Percentiles rank a stretch among this genome's conserved stretches.
Conservation (phyloP, 768 basidiomycete genomes). For the Macrolepiota fuliginosa region DNA sequence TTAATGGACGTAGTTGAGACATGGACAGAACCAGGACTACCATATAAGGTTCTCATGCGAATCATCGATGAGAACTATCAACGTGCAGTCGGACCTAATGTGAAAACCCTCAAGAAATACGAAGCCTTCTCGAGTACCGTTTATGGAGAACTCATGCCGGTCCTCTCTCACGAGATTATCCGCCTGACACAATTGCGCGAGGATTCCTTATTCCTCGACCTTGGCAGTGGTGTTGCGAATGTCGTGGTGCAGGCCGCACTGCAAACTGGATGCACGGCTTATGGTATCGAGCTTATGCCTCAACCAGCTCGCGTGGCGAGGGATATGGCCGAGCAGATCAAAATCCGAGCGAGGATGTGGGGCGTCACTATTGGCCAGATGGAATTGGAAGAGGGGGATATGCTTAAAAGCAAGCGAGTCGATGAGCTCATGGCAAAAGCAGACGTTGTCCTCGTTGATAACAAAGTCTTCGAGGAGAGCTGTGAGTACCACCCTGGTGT, state of each 20-base stretch:
- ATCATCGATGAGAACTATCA: constrained; percentile 93
- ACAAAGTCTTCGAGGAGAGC: constrained; percentile 77
- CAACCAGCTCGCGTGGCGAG: constrained; percentile 80
- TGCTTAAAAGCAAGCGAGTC: constrained; percentile 67
- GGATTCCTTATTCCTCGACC: constrained; percentile 72
- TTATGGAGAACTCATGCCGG: constrained; percentile 88
- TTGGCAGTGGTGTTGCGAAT: constrained; percentile 87
- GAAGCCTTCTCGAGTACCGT: constrained; percentile 81
- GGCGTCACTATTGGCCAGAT: constrained; percentile 74
- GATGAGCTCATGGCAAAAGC: constrained; percentile 72
- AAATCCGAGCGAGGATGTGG: constrained; percentile 87
- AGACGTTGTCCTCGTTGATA: constrained; percentile 90
- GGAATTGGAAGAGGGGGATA: constrained; percentile 83
- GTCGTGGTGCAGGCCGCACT: constrained; percentile 79
- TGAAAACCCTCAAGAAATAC: constrained; percentile 78
- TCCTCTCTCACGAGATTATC: constrained; percentile 73
- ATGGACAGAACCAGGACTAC: constrained; percentile 57
- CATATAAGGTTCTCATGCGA: constrained; percentile 64
- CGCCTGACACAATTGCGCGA: constrained; percentile 52
- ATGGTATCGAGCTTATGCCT: constrained; percentile 76
- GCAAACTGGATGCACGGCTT: constrained; percentile 74
- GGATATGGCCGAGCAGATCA: constrained; percentile 72
- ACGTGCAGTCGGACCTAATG: constrained; percentile 86
- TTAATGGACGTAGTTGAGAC: constrained; percentile 44
- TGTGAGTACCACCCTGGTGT: constrained; percentile 44